phyloP scores from a whole-genome alignment of 108 stramenopile species.

The Schizochytrium sp. region DNA sequence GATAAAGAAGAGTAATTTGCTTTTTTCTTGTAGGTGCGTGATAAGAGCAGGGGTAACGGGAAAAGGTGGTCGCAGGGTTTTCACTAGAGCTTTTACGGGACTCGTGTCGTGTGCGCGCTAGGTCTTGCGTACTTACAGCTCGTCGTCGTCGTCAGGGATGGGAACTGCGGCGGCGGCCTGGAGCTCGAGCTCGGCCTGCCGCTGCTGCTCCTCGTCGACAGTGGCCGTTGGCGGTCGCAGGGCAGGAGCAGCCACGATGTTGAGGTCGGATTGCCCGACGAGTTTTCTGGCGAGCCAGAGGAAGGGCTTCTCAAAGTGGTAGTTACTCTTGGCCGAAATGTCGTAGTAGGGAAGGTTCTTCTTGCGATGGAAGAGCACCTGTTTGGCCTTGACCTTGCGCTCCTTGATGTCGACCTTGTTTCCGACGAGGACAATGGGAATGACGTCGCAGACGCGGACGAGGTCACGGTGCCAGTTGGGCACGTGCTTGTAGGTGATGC shows the following conservation, averaged over 20 bases:
- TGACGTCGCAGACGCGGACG: conserved; percentile 96
- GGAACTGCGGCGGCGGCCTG: conserved; percentile 78
- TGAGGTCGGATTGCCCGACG: conserved; percentile 58
- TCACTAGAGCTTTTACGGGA: no score
- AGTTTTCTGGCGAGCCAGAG: conserved; percentile 97
- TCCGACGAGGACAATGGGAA: conserved; percentile 93
- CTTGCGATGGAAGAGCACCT: conserved; percentile 99
- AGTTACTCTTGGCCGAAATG: conserved; percentile 99
- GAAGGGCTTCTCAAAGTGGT: conserved; percentile 99
- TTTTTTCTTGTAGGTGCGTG: no score
- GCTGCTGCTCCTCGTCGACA: conserved; percentile 79
- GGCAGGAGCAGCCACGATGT: background rate
- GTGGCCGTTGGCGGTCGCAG: conserved; percentile 30
- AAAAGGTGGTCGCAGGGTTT: no score
- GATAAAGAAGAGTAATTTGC: no score
- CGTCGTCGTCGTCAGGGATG: conserved; percentile 90
- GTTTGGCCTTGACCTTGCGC: conserved; percentile 99
- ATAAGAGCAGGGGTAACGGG: no score
- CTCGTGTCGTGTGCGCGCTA: background rate
- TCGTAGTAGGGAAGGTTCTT: conserved; percentile 99
- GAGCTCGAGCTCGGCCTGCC: conserved; percentile 73
- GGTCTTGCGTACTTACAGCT: conserved; percentile 52
- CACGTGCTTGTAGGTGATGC: conserved; percentile 99
- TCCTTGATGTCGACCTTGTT: conserved; percentile 99
- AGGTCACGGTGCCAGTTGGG: conserved; percentile 99